Evolutionary conservation across 2,329 filamentous ascomycete species (phyloP).

Genomic region (Claviceps sorghi): DNA sequence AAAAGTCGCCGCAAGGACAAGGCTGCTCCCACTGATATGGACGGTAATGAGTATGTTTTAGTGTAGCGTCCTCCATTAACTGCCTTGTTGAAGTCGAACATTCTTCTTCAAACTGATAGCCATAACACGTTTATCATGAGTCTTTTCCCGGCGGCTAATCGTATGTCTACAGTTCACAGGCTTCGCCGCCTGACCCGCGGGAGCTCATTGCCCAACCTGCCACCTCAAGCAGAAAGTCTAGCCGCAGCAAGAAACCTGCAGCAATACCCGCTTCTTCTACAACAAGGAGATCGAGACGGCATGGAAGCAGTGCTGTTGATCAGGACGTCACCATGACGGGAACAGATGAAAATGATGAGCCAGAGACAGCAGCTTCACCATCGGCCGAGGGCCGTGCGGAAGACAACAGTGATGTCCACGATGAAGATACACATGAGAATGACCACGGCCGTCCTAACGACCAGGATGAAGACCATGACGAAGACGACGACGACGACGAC

Average conservation of each 20-base stretch:
- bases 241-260: slow-evolving; percentile 51
- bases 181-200: slow-evolving; percentile 47
- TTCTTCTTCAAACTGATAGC: not conserved
- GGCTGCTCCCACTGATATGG: slow-evolving; percentile 49
- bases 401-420: slow-evolving; percentile 21
- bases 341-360: slow-evolving; percentile 39
- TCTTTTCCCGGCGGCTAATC: not conserved
- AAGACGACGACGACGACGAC: slow-evolving; percentile 50
- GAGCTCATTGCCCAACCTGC: slow-evolving; percentile 43
- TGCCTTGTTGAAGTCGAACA: not conserved
- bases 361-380: slow-evolving; percentile 28
- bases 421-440: slow-evolving; percentile 16
- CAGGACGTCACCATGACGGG: slow-evolving; percentile 60
- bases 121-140: not conserved
- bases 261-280: slow-evolving; percentile 27
- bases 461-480: slow-evolving; percentile 29
- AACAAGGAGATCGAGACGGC: slow-evolving; percentile 38
- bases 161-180: slow-evolving; percentile 10
- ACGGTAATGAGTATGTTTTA: slow-evolving; percentile 48
- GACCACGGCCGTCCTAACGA: slow-evolving; percentile 19
- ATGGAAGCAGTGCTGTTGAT: slow-evolving; percentile 34
- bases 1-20: slow-evolving; percentile 47
- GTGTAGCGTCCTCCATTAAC: no score
- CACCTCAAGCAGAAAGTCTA: slow-evolving; percentile 57
- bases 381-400: slow-evolving; percentile 20